Percentiles rank a stretch among this genome's conserved stretches.
Evolutionary conservation across 176 grass and related monocot genomes (phyloP).

Genomic region (Rhynchospora pubera): DNA sequence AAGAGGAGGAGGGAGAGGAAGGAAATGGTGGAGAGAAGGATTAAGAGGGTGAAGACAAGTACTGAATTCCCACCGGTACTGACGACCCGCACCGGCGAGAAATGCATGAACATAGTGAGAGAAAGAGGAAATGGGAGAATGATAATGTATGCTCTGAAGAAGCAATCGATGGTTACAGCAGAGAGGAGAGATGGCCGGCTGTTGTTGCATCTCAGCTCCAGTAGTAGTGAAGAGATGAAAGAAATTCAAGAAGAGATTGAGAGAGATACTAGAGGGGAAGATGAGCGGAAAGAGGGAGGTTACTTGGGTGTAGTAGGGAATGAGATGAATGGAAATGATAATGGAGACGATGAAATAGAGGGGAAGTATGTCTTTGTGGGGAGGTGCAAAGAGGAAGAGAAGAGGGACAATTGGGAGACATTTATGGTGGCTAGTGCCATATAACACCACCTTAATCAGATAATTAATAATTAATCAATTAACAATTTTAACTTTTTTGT

Average conservation of each 20-base stretch:
- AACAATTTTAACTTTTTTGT: not conserved
- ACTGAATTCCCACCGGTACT: constrained; percentile 44
- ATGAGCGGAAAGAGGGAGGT: not conserved
- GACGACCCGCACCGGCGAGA: constrained; percentile 37
- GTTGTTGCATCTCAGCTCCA: constrained; percentile 25
- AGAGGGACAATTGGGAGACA: not conserved
- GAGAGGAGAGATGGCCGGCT: constrained; percentile 62
- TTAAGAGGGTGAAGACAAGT: not conserved
- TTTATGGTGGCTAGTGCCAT: constrained; percentile 9
- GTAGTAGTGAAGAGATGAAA: constrained; percentile 3
- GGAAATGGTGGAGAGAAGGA: constrained; percentile 5
- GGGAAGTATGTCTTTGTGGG: not conserved
- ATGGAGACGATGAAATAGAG: not conserved
- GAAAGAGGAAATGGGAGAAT: constrained; percentile 52
- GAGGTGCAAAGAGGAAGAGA: constrained; percentile 7
- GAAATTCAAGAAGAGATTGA: constrained; percentile 3
- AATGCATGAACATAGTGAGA: constrained; percentile 39
- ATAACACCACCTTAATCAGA: not conserved
- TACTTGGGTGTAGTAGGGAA: constrained; percentile 4
- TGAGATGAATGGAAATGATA: not conserved
- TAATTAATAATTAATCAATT: not conserved
- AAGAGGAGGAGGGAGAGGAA: not conserved
- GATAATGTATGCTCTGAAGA: constrained; percentile 39
- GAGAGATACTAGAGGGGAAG: not conserved
- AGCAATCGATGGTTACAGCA: constrained; percentile 28